Percentiles rank a stretch among this genome's conserved stretches.
Evolutionary conservation across 176 grass and related monocot species (phyloP).

Genomic region (Elaeis guineensis): DNA sequence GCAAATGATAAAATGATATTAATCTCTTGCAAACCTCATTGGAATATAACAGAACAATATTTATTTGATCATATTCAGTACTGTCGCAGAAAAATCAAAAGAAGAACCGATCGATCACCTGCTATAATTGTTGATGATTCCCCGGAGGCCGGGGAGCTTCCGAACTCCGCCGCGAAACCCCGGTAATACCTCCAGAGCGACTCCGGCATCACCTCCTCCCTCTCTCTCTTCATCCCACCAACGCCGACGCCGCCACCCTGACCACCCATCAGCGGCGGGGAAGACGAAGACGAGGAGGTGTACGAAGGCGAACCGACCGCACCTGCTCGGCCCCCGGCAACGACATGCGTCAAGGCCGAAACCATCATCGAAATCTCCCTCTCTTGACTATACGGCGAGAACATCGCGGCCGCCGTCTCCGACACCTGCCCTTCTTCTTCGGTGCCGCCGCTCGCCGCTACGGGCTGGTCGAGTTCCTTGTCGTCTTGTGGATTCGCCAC

Average conservation of each 20-base stretch:
- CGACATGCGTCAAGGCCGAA: conserved; percentile 45
- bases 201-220: conserved; percentile 17
- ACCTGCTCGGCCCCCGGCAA: conserved; percentile 21
- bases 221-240: conserved; percentile 3
- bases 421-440: not conserved
- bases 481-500: not conserved
- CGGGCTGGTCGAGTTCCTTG: no score
- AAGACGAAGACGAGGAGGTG: not conserved
- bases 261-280: not conserved
- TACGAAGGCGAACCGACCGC: no score
- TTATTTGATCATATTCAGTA: no score
- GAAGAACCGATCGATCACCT: not conserved
- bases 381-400: not conserved
- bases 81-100: not conserved
- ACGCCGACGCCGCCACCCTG: not conserved
- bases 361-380: conserved; percentile 74
- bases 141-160: not conserved
- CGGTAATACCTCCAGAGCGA: conserved; percentile 24
- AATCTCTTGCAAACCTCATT: no score
- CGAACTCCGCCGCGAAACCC: not conserved
- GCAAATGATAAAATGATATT: no score
- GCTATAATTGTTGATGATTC: no score
- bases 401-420: not conserved
- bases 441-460: not conserved
- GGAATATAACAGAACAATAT: no score